phyloP scores from a whole-genome alignment of 108 stramenopile species.

The Nitzschia palea region DNA sequence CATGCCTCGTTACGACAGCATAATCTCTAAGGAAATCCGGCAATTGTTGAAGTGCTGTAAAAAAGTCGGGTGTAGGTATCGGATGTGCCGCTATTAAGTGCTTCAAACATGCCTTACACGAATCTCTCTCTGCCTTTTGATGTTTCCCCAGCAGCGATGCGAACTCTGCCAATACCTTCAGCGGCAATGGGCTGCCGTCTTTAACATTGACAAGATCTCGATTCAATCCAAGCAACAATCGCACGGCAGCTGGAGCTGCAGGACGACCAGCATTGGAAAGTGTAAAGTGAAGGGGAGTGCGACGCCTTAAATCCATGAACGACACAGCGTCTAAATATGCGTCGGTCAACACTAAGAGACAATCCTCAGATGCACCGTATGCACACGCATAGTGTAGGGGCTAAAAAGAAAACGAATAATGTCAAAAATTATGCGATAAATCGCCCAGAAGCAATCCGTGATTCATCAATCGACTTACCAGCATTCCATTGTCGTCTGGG shows the following conservation, averaged over 20 bases:
- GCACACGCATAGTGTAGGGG: conserved; percentile 87
- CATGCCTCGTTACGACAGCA: conserved; percentile 59
- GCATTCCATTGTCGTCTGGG: conserved; percentile 79
- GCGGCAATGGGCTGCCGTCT: conserved; percentile 53
- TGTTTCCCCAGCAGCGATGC: conserved; percentile 25
- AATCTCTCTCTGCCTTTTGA: conserved; percentile 35
- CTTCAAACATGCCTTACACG: conserved; percentile 55
- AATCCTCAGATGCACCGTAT: conserved; percentile 75
- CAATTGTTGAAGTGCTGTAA: conserved; percentile 70
- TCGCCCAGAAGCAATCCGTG: no score
- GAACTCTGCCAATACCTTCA: conserved; percentile 65
- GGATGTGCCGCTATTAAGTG: conserved; percentile 66
- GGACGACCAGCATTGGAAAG: conserved; percentile 70
- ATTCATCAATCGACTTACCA: conserved; percentile 46
- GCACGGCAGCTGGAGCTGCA: conserved; percentile 62
- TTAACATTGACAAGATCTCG: conserved; percentile 59
- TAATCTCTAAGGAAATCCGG: conserved; percentile 63
- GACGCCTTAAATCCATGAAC: conserved; percentile 44
- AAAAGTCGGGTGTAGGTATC: conserved; percentile 67
- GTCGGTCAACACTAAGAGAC: conserved; percentile 58
- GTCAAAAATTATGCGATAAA: no score
- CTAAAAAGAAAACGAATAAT: no score
- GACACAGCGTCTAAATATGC: conserved; percentile 54
- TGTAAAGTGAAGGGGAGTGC: conserved; percentile 82
- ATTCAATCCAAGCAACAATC: conserved; percentile 53